Conservation (phyloP, 495 filamentous ascomycete genomes). For the Ramalina intermedia region DNA sequence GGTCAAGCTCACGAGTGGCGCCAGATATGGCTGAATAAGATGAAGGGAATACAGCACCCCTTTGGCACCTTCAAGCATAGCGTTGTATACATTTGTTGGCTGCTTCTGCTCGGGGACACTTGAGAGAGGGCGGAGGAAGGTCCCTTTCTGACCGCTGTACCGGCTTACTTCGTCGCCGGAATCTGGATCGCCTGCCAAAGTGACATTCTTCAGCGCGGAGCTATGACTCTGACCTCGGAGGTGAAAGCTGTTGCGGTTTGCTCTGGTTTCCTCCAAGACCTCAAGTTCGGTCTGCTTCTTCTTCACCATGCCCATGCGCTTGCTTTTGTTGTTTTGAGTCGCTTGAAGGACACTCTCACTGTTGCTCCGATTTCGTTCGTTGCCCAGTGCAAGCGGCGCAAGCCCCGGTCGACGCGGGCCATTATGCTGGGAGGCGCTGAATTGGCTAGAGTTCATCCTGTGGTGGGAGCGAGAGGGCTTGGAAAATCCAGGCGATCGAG, state of each 20-base stretch:
- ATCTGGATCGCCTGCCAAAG: slow-evolving; percentile 30
- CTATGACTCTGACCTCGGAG: slow-evolving; percentile 70
- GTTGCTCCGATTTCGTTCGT: slow-evolving; percentile 77
- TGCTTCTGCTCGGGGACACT: slow-evolving; percentile 72
- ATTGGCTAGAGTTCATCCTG: slow-evolving; percentile 62
- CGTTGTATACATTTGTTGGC: slow-evolving; percentile 41
- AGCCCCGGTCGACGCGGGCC: slow-evolving; percentile 51
- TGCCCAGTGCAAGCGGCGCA: slow-evolving; percentile 51
- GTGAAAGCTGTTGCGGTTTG: slow-evolving; percentile 58
- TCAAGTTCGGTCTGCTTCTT: slow-evolving; percentile 60
- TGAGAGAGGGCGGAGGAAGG: slow-evolving; percentile 61
- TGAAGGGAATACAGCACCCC: slow-evolving; percentile 78
- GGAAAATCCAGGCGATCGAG: slow-evolving; percentile 49
- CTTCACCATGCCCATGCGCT: slow-evolving; percentile 76
- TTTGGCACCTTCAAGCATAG: slow-evolving; percentile 65
- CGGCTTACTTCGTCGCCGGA: slow-evolving; percentile 43
- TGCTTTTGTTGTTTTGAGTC: slow-evolving; percentile 41
- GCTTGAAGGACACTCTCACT: slow-evolving; percentile 67
- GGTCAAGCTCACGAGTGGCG: slow-evolving; percentile 55
- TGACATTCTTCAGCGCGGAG: slow-evolving; percentile 49
- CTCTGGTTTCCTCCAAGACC: slow-evolving; percentile 57
- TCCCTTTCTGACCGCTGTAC: slow-evolving; percentile 34
- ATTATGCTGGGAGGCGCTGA: slow-evolving; percentile 39
- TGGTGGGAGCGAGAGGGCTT: slow-evolving; percentile 66
- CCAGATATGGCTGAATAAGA: slow-evolving; percentile 64